Evolutionary conservation across 208 protist genomes (phyloP), one percentile per base, ranked within the genome.

Genomic region (Leishmania arabica): DNA sequence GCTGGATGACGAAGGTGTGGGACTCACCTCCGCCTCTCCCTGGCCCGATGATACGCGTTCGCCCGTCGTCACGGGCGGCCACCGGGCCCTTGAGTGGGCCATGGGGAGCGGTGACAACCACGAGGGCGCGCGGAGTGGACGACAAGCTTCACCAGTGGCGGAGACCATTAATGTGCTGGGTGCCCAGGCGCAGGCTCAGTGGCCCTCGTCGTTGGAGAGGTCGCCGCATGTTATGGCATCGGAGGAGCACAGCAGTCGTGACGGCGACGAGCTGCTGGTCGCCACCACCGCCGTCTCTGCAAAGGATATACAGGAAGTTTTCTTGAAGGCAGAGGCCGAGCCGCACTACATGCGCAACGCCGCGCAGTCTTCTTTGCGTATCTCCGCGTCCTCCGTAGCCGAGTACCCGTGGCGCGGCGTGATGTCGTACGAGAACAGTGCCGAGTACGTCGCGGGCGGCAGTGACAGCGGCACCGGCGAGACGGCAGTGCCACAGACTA

Each of bases 371-470:
- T 79, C 82, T 17, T 34, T 34, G 27, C 72, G 77, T 66, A 58
- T 73, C 56, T 86, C 82, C 9, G 80, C 76, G 8, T 79, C 72
- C 54, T 82, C 78, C 8, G 62, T 76, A 0, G 51, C 62, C 1
- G 77, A 86, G 77, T 86, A 82, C 47, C 78, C 34, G 47, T 58
- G 77, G 49, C 76, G 81, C 31, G 76, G 71, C n/a, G 62, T 68
- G 62, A 54, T 31, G 47, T 60, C 58, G 21, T 78, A 65, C 72
- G 72, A 77, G 40, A 56, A 49, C 53, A 85, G 51, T 64, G 53
- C 65, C 19, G 2, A 70, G 19, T 65, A 74, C n/a, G 62, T n/a
- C 11, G 49, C 47, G 0, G 82, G 68, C 19, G 19, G 77, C 56
- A 65, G 53, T 56, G 66, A 71, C 19, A 66, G 34, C 56, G 74